Percentiles rank a stretch among this genome's conserved stretches.
These are phyloP conservation scores for Alternaria viburni DNA, from an alignment of 2,329 filamentous ascomycete species.

Conservation along the genomic window DNA sequence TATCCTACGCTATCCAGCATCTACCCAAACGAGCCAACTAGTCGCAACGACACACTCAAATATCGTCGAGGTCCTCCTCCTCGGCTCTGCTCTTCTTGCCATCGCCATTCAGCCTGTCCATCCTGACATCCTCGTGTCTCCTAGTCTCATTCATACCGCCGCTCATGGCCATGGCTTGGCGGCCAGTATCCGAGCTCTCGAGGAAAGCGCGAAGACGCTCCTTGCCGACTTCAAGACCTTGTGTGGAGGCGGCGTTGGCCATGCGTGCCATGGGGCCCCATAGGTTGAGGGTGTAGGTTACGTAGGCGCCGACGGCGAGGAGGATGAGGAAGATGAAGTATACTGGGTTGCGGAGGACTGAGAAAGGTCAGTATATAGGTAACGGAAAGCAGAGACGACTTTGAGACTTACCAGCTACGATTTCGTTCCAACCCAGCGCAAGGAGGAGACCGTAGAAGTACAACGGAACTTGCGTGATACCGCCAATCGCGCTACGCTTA, in stretches of 20 bases:
- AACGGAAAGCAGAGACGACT: background rate
- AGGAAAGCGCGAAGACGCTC: constrained; percentile 89
- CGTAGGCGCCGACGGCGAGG: constrained; percentile 76
- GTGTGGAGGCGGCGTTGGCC: constrained; percentile 83
- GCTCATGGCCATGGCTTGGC: constrained; percentile 79
- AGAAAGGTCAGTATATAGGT: constrained; percentile 17
- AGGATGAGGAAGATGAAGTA: constrained; percentile 90
- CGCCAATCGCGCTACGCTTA: constrained; percentile 94
- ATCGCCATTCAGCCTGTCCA: constrained; percentile 51
- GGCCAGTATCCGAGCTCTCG: constrained; percentile 82
- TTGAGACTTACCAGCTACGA: constrained; percentile 78
- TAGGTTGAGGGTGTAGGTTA: constrained; percentile 92
- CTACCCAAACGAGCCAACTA: background rate
- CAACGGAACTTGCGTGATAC: constrained; percentile 88
- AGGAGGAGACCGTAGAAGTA: constrained; percentile 93
- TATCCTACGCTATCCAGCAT: background rate
- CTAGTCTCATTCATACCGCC: constrained; percentile 17
- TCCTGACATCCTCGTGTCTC: constrained; percentile 33
- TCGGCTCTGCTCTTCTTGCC: constrained; percentile 50
- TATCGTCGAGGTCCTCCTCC: constrained; percentile 45
- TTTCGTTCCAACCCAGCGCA: constrained; percentile 98
- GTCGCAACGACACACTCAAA: constrained; percentile 25
- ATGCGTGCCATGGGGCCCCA: constrained; percentile 97
- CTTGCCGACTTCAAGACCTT: constrained; percentile 91
- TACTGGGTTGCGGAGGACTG: constrained; percentile 90